phyloP scores from a whole-genome alignment of 352 stramenopile genomes.

The Hyaloperonospora brassicae region DNA sequence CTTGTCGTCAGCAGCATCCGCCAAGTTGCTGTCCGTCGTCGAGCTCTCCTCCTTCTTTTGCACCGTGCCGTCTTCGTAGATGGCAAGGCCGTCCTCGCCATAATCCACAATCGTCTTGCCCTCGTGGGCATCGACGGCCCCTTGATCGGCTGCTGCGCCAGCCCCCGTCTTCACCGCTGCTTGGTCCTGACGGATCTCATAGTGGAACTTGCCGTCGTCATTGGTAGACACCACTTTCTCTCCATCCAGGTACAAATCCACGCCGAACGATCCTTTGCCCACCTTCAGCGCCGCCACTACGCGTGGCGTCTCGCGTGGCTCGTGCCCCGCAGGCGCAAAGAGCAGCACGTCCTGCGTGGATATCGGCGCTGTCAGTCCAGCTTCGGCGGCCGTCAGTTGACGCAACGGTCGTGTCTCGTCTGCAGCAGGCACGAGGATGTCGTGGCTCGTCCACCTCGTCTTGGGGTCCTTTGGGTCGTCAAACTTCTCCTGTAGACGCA shows the following conservation, averaged over 20 bases:
- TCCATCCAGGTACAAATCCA: slow-evolving; percentile 60
- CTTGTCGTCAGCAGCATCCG: slow-evolving; percentile 21
- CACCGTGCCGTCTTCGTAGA: slow-evolving; percentile 92
- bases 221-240: slow-evolving; percentile 63
- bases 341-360: slow-evolving; percentile 26
- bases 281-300: slow-evolving; percentile 50
- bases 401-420: slow-evolving; percentile 29
- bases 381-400: slow-evolving; percentile 29
- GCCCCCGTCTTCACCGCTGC: slow-evolving; percentile 19
- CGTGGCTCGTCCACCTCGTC: slow-evolving; percentile 47
- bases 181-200: slow-evolving; percentile 72
- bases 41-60: slow-evolving; percentile 49
- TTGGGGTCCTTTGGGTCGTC: slow-evolving; percentile 40
- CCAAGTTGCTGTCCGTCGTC: background rate
- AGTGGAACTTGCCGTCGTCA: slow-evolving; percentile 60
- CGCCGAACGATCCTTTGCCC: slow-evolving; percentile 34
- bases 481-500: slow-evolving; percentile 51
- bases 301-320: background rate
- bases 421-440: slow-evolving; percentile 35
- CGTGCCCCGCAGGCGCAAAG: slow-evolving; percentile 23
- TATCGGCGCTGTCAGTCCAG: slow-evolving; percentile 21
- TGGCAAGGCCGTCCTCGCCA: slow-evolving; percentile 95
- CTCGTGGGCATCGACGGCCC: slow-evolving; percentile 59
- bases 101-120: slow-evolving; percentile 95
- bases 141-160: slow-evolving; percentile 19